Evolutionary conservation across 331 rosid species (phyloP).

Genomic region (Rhamnella rubrinervis): DNA sequence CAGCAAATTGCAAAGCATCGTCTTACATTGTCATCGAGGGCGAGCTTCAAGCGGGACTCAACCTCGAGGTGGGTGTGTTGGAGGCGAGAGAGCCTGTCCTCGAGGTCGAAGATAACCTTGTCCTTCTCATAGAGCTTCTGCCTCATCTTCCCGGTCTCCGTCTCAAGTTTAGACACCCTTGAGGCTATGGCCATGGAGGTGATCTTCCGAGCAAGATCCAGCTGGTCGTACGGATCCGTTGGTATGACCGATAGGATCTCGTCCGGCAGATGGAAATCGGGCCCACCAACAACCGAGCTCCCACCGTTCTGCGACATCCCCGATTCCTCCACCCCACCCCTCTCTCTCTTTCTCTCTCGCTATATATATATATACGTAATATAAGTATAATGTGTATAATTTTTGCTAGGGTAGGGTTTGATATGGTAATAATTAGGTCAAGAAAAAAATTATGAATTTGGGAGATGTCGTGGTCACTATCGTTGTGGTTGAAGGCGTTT

Average conservation of each 20-base stretch:
- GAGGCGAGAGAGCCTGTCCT: slow-evolving; percentile 53
- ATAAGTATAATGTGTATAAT: not conserved
- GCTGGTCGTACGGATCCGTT: slow-evolving; percentile 88
- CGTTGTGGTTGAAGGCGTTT: no score
- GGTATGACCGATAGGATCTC: slow-evolving; percentile 81
- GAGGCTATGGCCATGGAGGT: slow-evolving; percentile 99
- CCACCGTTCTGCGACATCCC: slow-evolving; percentile 46
- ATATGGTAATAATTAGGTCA: no score
- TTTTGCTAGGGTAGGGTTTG: no score
- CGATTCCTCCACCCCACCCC: slow-evolving; percentile 1
- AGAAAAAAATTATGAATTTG: no score
- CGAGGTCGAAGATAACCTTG: slow-evolving; percentile 46
- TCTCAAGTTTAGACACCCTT: slow-evolving; percentile 77
- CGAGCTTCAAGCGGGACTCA: slow-evolving; percentile 53
- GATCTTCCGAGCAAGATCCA: slow-evolving; percentile 97
- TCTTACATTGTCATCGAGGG: slow-evolving; percentile 70
- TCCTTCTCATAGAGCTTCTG: slow-evolving; percentile 68
- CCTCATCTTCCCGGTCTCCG: slow-evolving; percentile 59
- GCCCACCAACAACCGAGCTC: slow-evolving; percentile 19
- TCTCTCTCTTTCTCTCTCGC: not conserved
- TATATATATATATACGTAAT: not conserved
- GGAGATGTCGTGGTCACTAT: no score
- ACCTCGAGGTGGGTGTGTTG: slow-evolving; percentile 58
- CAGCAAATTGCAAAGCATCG: no score
- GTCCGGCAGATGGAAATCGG: slow-evolving; percentile 67